Conservation (phyloP, 257 asterid genomes). For the Penstemon barbatus region DNA sequence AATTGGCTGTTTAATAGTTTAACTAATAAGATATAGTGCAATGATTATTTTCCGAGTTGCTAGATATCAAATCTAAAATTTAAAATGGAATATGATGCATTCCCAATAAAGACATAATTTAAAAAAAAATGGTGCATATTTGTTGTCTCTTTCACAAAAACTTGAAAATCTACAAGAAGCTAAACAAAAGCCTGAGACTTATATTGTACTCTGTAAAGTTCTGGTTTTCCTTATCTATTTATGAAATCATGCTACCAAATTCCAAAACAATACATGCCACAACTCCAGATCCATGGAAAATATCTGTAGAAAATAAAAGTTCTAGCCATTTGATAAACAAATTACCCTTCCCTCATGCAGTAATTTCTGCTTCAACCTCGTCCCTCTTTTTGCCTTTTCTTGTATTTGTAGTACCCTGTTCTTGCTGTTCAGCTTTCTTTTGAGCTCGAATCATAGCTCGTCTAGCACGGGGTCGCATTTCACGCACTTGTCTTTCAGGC, state of each 20-base stretch:
- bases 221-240: no score
- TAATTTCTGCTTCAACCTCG: conserved; percentile 37
- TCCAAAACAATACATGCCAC: conserved; percentile 7
- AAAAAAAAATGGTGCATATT: no score
- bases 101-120: no score
- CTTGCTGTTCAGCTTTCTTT: conserved; percentile 82
- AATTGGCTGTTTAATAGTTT: no score
- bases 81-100: no score
- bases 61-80: no score
- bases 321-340: neutral
- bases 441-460: conserved; percentile 93
- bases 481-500: conserved; percentile 91
- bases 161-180: no score
- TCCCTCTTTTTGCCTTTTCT: conserved; percentile 70
- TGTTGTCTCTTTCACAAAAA: no score
- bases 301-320: conserved; percentile 11
- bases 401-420: conserved; percentile 42
- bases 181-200: no score
- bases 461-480: conserved; percentile 85
- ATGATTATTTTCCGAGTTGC: no score
- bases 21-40: no score
- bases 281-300: neutral
- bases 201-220: no score
- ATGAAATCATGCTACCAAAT: neutral
- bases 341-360: conserved; percentile 30